phyloP scores from a whole-genome alignment of 495 filamentous ascomycete genomes.

The Lichenothelia convexa region DNA sequence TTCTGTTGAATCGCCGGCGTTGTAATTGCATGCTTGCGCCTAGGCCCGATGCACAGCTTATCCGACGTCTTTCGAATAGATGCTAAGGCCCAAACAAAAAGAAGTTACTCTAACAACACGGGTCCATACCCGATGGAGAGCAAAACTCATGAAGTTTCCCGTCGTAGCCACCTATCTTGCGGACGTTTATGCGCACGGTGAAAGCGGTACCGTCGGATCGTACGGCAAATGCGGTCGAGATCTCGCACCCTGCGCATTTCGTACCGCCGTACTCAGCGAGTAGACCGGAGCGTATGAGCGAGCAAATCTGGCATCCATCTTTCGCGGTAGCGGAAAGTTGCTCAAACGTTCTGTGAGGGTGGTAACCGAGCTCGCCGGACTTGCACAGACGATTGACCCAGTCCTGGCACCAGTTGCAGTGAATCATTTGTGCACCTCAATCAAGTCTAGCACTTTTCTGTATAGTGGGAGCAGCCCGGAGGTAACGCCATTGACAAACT shows the following conservation, averaged over 20 bases:
- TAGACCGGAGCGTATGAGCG: background rate
- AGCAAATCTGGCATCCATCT: background rate
- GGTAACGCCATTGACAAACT: too few relatives aligned
- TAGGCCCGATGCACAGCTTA: background rate
- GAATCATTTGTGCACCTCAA: background rate
- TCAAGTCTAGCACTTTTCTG: too few relatives aligned
- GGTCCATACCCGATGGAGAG: background rate
- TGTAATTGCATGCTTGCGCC: background rate
- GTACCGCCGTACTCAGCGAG: background rate
- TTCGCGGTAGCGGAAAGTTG: background rate
- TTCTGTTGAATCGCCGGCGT: background rate
- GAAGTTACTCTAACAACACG: background rate
- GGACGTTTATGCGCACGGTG: background rate
- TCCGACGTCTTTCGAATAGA: background rate
- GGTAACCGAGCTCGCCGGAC: background rate
- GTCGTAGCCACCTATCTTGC: background rate
- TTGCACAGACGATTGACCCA: background rate
- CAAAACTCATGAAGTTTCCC: slow-evolving; percentile 1
- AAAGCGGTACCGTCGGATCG: background rate
- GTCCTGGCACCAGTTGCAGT: background rate
- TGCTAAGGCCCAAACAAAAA: background rate
- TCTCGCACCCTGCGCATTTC: background rate
- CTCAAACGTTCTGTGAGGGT: background rate
- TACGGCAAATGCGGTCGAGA: background rate
- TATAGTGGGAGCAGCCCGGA: too few relatives aligned